These are phyloP conservation scores for Epichloe typhina DNA, from an alignment of 2,329 filamentous ascomycete genomes.

Conservation along the genomic window DNA sequence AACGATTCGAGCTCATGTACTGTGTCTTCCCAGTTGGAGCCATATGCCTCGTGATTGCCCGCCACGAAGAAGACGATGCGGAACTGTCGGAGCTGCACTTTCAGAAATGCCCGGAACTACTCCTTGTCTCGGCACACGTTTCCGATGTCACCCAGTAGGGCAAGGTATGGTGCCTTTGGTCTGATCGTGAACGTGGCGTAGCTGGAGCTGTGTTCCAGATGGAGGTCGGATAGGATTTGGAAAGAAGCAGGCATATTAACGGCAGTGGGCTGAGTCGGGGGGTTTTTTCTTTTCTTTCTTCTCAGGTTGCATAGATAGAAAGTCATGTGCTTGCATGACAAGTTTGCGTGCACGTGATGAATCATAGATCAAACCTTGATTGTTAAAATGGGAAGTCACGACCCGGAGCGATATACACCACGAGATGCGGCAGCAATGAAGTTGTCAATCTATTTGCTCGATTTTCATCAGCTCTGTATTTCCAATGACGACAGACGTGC, in stretches of 20 bases:
- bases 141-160: conserved; percentile 45
- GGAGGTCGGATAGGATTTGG: conserved; percentile 40
- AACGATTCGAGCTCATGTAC: conserved; percentile 17
- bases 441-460: conserved; percentile 11
- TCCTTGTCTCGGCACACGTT: conserved; percentile 24
- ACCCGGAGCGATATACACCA: no score
- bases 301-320: not conserved
- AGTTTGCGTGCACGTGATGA: no score
- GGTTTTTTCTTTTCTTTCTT: not conserved
- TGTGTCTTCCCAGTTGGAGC: conserved; percentile 23
- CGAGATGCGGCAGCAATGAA: conserved; percentile 41
- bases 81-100: conserved; percentile 33
- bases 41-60: conserved; percentile 45
- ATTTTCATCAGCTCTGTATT: conserved; percentile 1
- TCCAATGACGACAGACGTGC: no score
- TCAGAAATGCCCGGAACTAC: conserved; percentile 31
- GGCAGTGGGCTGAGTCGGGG: no score
- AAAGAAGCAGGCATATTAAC: not conserved
- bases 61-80: conserved; percentile 35
- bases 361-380: no score
- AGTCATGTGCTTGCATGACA: no score
- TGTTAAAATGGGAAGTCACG: no score
- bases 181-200: conserved; percentile 38
- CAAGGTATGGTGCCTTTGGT: conserved; percentile 35
- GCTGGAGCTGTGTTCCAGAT: conserved; percentile 35